Evolutionary conservation across 202 grass and related monocot genomes (phyloP).

Genomic region (Eragrostis tef): DNA sequence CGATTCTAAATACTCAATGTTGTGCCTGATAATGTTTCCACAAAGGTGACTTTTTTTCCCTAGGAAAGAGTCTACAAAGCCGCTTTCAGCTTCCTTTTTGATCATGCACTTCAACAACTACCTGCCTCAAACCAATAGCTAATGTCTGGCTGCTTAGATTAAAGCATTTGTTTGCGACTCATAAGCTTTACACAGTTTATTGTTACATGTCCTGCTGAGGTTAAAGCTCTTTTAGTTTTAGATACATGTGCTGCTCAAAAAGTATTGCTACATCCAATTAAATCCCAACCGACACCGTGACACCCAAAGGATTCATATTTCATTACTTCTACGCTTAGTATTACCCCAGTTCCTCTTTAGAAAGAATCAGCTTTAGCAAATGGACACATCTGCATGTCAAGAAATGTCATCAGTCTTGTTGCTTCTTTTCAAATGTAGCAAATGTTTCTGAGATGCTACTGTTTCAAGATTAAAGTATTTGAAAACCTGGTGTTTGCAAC

Average conservation of each 20-base stretch:
- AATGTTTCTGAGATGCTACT: neutral
- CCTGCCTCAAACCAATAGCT: neutral
- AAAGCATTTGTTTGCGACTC: neutral
- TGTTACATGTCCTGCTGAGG: neutral
- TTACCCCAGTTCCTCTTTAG: neutral
- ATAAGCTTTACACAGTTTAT: neutral
- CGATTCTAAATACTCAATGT: neutral
- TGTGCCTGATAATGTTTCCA: neutral
- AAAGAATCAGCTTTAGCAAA: neutral
- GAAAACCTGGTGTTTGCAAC: neutral
- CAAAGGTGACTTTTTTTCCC: conserved; percentile 3
- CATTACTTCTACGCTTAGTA: neutral
- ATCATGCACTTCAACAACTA: conserved; percentile 11
- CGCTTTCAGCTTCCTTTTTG: neutral
- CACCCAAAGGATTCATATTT: neutral
- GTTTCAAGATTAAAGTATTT: conserved; percentile 2
- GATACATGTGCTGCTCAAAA: conserved; percentile 6
- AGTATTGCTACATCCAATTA: neutral
- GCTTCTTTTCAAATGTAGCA: neutral
- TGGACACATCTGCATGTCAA: neutral
- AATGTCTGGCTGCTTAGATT: neutral
- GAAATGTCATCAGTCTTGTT: neutral
- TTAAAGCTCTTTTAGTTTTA: neutral
- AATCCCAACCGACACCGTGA: neutral
- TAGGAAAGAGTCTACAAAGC: neutral